Conservation (phyloP, 2,329 filamentous ascomycete genomes). For the Cordyceps javanica region DNA sequence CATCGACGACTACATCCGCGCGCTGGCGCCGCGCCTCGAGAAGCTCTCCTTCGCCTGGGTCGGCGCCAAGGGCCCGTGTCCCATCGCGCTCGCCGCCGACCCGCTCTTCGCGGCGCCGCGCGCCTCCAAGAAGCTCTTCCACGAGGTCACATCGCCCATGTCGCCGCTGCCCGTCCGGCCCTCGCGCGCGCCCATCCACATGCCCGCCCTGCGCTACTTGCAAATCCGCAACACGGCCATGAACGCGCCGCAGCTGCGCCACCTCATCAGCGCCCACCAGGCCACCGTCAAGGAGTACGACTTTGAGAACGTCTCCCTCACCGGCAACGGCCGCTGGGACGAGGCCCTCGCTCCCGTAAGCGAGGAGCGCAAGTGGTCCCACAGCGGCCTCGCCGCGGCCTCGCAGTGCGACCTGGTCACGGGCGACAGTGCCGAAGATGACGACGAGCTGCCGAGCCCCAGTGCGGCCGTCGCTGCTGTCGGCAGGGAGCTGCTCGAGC, state of each 20-base stretch:
- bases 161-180: conserved; percentile 51
- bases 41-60: conserved; percentile 74
- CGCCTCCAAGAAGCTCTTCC: conserved; percentile 52
- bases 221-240: conserved; percentile 67
- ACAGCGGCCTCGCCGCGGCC: conserved; percentile 21
- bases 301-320: conserved; percentile 68
- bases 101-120: conserved; percentile 57
- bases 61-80: conserved; percentile 66
- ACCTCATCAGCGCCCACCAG: conserved; percentile 62
- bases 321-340: conserved; percentile 68
- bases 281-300: conserved; percentile 68
- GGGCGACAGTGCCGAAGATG: conserved; percentile 26
- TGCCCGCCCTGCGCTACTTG: conserved; percentile 62
- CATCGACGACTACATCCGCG: conserved; percentile 72
- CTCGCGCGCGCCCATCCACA: conserved; percentile 51
- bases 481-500: conserved; percentile 39
- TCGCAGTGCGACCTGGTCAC: conserved; percentile 26
- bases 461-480: conserved; percentile 51
- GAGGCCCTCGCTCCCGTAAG: conserved; percentile 69
- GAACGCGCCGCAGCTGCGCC: conserved; percentile 63
- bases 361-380: conserved; percentile 34
- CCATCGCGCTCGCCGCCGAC: conserved; percentile 63
- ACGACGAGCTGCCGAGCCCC: conserved; percentile 36
- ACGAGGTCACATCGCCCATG: conserved; percentile 60
- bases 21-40: conserved; percentile 59